Evolutionary conservation across 148 eudicot species (phyloP).

Genomic region (Mesembryanthemum crystallinum): DNA sequence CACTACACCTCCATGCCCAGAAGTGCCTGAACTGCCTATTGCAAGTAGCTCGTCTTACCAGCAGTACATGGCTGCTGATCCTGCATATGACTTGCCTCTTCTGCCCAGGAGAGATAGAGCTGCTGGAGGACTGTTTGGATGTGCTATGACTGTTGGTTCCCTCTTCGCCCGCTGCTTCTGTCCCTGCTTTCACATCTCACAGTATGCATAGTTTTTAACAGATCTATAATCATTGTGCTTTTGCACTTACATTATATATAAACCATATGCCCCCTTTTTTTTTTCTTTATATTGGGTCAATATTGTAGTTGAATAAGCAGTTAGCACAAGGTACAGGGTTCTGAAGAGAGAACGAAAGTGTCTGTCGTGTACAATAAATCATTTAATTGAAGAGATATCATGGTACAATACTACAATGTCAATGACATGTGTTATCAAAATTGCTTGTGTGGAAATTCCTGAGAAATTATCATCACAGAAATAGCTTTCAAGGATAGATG

Average conservation of each 20-base stretch:
- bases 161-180: conserved; percentile 24
- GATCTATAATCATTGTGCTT: too few species aligned
- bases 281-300: too few species aligned
- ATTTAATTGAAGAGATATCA: neutral
- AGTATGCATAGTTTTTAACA: neutral
- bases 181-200: conserved; percentile 26
- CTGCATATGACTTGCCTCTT: neutral
- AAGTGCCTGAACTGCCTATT: neutral
- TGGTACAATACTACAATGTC: neutral
- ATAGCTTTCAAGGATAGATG: neutral
- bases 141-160: conserved; percentile 16
- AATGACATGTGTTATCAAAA: neutral
- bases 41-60: conserved; percentile 6
- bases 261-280: too few species aligned
- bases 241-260: too few species aligned
- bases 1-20: neutral
- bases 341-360: neutral
- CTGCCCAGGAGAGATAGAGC: neutral
- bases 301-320: too few species aligned
- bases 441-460: neutral
- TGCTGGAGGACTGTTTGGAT: conserved; percentile 16
- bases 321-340: neutral
- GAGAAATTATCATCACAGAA: neutral
- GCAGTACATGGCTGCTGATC: conserved; percentile 1
- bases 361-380: neutral